Evolutionary conservation across 177 flowering plant genomes (phyloP).

Genomic region (Tripterygium wilfordii): DNA sequence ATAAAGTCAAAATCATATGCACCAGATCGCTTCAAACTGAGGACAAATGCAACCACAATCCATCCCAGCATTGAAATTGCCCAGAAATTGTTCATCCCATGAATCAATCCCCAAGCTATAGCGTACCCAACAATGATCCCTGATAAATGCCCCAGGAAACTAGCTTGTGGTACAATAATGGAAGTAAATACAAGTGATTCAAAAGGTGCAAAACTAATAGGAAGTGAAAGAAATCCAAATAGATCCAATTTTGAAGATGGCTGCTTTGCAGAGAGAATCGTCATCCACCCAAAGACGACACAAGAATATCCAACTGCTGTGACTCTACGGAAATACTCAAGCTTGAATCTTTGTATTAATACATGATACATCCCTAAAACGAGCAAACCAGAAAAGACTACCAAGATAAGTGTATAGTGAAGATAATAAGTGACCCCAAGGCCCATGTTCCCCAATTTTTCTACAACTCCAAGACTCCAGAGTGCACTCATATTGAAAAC

Average conservation of each 20-base stretch:
- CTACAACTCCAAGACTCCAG: constrained; percentile 92
- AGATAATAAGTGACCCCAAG: constrained; percentile 77
- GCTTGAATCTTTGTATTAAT: constrained; percentile 66
- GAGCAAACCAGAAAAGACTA: constrained; percentile 65
- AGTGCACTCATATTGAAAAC: constrained; percentile 98
- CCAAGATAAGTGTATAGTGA: constrained; percentile 77
- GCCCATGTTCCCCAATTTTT: constrained; percentile 65
- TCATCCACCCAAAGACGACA: constrained; percentile 99
- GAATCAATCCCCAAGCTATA: constrained; percentile 88
- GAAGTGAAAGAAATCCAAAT: constrained; percentile 87
- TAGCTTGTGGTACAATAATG: constrained; percentile 96
- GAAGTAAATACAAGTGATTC: constrained; percentile 92
- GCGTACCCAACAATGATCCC: constrained; percentile 94
- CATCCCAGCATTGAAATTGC: constrained; percentile 93
- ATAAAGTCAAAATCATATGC: constrained; percentile 66
- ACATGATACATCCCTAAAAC: constrained; percentile 76
- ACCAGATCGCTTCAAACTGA: constrained; percentile 85
- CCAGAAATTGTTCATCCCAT: constrained; percentile 97
- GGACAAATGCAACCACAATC: constrained; percentile 57
- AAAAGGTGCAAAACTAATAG: constrained; percentile 96
- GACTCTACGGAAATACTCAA: constrained; percentile 85
- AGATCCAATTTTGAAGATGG: constrained; percentile 87
- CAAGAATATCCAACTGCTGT: constrained; percentile 98
- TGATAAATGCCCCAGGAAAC: constrained; percentile 90
- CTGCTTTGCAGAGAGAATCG: constrained; percentile 81